Percentiles rank a stretch among this genome's conserved stretches.
phyloP scores from a whole-genome alignment of 2,329 filamentous ascomycete genomes.

The Fusarium humuli region DNA sequence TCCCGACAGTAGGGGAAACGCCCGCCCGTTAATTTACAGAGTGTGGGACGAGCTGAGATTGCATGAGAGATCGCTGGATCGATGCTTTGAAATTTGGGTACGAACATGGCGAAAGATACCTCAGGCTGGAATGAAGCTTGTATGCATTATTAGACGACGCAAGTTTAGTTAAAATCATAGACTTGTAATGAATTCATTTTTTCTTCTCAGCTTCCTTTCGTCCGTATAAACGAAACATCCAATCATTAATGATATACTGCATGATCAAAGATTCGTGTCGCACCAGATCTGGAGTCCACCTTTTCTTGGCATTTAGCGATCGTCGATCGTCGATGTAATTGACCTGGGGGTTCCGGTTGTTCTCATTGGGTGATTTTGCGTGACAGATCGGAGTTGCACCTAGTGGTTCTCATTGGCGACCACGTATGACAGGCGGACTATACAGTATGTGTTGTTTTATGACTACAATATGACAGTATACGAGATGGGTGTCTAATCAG shows the following conservation, averaged over 20 bases:
- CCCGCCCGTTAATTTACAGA: not conserved
- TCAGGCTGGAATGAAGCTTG: not conserved
- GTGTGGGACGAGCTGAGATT: too few species aligned
- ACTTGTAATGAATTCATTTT: not conserved
- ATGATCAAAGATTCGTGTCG: not conserved
- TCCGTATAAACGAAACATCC: not conserved
- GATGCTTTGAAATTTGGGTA: not conserved
- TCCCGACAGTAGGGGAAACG: not conserved
- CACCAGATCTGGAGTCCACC: not conserved
- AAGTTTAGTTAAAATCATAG: too few species aligned
- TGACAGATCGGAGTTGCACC: not conserved
- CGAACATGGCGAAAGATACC: not conserved
- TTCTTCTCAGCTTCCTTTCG: too few species aligned
- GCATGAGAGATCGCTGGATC: not conserved
- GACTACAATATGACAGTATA: not conserved
- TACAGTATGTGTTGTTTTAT: not conserved
- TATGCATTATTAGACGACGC: not conserved
- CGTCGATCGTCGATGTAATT: not conserved
- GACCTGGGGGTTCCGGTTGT: fast-evolving
- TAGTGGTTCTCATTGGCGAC: too few species aligned
- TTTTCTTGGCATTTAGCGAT: not conserved
- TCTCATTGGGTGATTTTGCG: not conserved
- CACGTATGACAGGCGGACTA: not conserved
- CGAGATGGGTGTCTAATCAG: not conserved
- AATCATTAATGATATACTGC: not conserved